Evolutionary conservation across 306 rosid species (phyloP).

Genomic region (Arachis stenosperma): DNA sequence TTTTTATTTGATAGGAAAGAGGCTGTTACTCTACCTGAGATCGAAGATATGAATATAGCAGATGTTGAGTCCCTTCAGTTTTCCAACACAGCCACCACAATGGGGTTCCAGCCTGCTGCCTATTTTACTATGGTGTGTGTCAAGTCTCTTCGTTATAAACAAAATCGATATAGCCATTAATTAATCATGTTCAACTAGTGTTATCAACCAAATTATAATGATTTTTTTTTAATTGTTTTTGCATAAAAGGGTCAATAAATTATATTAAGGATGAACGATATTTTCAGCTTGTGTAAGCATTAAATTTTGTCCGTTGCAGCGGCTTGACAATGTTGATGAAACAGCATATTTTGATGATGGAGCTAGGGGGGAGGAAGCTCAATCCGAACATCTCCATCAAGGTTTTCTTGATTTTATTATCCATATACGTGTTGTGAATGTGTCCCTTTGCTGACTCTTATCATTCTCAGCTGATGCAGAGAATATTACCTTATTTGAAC

Average conservation of each 20-base stretch:
- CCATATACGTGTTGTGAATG: conserved; percentile 2
- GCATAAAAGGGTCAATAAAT: neutral
- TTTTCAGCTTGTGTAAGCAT: conserved; percentile 17
- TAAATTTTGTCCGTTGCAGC: conserved; percentile 51
- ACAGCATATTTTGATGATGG: conserved; percentile 38
- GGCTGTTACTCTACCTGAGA: conserved; percentile 68
- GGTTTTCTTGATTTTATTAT: conserved; percentile 51
- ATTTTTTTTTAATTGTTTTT: too few species aligned
- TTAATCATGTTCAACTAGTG: neutral
- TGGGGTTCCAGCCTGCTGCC: conserved; percentile 54
- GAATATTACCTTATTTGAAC: conserved; percentile 65
- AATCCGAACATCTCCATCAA: conserved; percentile 60
- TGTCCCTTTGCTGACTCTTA: conserved; percentile 35
- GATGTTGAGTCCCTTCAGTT: conserved; percentile 55
- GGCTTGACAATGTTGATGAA: conserved; percentile 74
- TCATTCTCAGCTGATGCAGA: conserved; percentile 63
- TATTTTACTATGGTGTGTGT: conserved; percentile 69
- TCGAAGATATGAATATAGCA: conserved; percentile 45
- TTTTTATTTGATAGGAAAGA: conserved; percentile 53
- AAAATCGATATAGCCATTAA: conserved; percentile 20
- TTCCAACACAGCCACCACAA: conserved; percentile 45
- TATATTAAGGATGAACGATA: neutral
- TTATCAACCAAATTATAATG: neutral
- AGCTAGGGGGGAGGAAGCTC: conserved; percentile 51
- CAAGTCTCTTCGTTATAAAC: conserved; percentile 14